Evolutionary conservation across 352 stramenopile species (phyloP).

Genomic region (Pythium vanterpoolii): DNA sequence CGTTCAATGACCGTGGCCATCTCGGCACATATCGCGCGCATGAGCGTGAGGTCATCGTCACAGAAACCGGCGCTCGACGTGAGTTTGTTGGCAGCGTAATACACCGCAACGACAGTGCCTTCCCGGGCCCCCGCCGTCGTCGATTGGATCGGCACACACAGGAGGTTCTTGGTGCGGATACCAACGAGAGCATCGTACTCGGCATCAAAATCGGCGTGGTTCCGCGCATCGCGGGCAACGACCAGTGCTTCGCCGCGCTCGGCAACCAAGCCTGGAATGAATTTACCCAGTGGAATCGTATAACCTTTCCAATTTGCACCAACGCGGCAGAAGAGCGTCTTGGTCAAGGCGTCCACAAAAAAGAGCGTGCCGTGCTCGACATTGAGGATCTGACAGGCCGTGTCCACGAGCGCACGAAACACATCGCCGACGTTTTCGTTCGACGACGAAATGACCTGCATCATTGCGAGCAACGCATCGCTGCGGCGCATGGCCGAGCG

Average conservation of each 20-base stretch:
- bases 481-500: conserved; percentile 55
- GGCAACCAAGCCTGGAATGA: conserved; percentile 66
- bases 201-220: conserved; percentile 64
- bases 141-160: conserved; percentile 70
- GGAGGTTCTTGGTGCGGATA: conserved; percentile 57
- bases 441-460: conserved; percentile 49
- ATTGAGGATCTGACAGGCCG: conserved; percentile 42
- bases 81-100: conserved; percentile 82
- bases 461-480: conserved; percentile 59
- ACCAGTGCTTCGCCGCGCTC: conserved; percentile 54
- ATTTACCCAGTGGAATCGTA: conserved; percentile 59
- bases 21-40: conserved; percentile 62
- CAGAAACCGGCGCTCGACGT: conserved; percentile 38
- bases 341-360: conserved; percentile 70
- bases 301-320: conserved; percentile 69
- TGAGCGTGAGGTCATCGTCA: conserved; percentile 60
- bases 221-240: conserved; percentile 41
- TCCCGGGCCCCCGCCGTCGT: conserved; percentile 6
- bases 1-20: conserved; percentile 61
- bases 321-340: conserved; percentile 63
- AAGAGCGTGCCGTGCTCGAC: conserved; percentile 73
- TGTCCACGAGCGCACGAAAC: conserved; percentile 40
- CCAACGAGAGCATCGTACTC: conserved; percentile 61
- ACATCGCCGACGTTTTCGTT: conserved; percentile 48
- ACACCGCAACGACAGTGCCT: conserved; percentile 62